Evolutionary conservation across 805 yeast species (phyloP), one percentile per base, ranked within the genome.

Genomic region (Priceomyces carsonii): DNA sequence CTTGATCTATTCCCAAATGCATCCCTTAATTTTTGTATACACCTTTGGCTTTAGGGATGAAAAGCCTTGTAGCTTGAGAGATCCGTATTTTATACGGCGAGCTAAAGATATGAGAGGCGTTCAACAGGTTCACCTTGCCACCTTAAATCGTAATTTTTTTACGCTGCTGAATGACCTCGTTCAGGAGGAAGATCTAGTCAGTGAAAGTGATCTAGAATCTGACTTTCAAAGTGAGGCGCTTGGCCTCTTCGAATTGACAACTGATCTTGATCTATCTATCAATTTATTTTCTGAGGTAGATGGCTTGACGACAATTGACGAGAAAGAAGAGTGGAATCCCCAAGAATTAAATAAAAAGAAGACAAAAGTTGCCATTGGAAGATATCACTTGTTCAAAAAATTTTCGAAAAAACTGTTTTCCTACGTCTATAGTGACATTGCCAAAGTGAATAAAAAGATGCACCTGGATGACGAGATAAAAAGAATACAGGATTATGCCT

Each of bases 21-120:
- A 56, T 8, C 68, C 68, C 1, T 38, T 63, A 8, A 40, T 57
- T n/a, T 42, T 64, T 17, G 47, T 59, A 14, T 63, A 50, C 38
- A 57, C 56, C 3, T 63, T 67, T 42, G 71, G 63, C 0, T 20
- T 51, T 10, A 41, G 42, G 8, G 46, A 57, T 18, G 55, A 46
- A 2, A 41, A 32, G 3, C 67, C 71, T 0, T 51, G 42, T 43
- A 52, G 59, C 37, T 43, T 61, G 14, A 35, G 47, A 24, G 65
- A 63, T 39, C 69, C 69, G 3, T 61, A 58, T 39, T 53, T 33
- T 28, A 33, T 57, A 12, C 29, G 43, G 19, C 42, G 44, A 19
- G 33, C 35, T 14, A 32, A 33, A 10, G 27, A 26, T 2, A 23
- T 22, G 5, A 27, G 31, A 7, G 34, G 32, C 7, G 19, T 50